Evolutionary conservation across 2,329 filamentous ascomycete species (phyloP).

Genomic region (Epichloe baconii): DNA sequence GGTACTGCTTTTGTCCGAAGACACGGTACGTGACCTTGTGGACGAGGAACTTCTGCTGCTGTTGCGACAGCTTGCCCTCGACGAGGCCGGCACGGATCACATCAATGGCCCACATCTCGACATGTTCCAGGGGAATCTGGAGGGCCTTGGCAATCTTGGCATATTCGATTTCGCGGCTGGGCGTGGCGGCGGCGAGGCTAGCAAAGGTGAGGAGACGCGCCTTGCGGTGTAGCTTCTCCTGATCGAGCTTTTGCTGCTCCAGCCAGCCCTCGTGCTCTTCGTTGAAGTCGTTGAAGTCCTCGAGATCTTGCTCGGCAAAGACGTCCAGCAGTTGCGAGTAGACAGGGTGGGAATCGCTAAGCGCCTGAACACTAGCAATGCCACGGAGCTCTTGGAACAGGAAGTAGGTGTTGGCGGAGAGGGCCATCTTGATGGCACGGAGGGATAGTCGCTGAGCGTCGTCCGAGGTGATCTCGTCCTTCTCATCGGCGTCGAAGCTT

Average conservation of each 20-base stretch:
- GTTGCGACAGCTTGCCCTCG: constrained; percentile 90
- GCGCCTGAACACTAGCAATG: constrained; percentile 71
- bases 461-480: constrained; percentile 42
- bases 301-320: constrained; percentile 85
- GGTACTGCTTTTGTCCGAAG: constrained; percentile 97
- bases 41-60: constrained; percentile 85
- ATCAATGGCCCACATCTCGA: constrained; percentile 98
- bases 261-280: constrained; percentile 82
- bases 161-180: constrained; percentile 81
- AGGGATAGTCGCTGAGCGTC: constrained; percentile 48
- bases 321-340: constrained; percentile 91
- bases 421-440: constrained; percentile 40
- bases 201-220: constrained; percentile 92
- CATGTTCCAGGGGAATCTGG: constrained; percentile 68
- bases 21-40: constrained; percentile 94
- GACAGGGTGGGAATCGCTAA: constrained; percentile 69
- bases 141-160: constrained; percentile 71
- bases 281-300: constrained; percentile 92
- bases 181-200: constrained; percentile 71
- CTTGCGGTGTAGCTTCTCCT: constrained; percentile 72
- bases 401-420: constrained; percentile 44
- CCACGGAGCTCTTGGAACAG: constrained; percentile 71
- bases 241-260: constrained; percentile 60
- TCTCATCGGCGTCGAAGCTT: constrained; percentile 43
- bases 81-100: constrained; percentile 91